Conservation (phyloP, 2,329 filamentous ascomycete species). For the Trichoderma sp. region DNA sequence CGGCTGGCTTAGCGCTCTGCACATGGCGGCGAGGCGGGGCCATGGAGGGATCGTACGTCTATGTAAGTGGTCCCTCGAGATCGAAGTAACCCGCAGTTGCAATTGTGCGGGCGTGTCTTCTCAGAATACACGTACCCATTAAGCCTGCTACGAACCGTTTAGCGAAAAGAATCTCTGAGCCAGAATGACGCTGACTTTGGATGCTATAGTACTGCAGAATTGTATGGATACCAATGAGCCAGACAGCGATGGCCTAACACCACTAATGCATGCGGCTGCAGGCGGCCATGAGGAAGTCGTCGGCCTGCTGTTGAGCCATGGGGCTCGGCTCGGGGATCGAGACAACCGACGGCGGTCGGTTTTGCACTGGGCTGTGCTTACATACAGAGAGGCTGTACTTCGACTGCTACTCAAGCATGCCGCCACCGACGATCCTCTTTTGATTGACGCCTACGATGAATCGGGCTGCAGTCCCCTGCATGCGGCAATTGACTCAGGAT, state of each 20-base stretch:
- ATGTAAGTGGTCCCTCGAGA: background rate
- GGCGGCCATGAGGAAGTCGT: background rate
- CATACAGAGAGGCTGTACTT: background rate
- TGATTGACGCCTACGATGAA: background rate
- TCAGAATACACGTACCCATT: background rate
- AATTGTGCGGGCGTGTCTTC: background rate
- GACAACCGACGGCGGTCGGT: background rate
- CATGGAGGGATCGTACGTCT: background rate
- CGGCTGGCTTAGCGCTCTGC: background rate
- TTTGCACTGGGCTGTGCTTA: background rate
- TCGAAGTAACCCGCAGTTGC: background rate
- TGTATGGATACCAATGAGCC: background rate
- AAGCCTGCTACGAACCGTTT: background rate
- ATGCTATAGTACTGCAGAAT: background rate
- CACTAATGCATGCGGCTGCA: background rate
- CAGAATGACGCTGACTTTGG: background rate
- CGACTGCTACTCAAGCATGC: background rate
- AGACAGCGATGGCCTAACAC: background rate
- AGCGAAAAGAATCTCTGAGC: background rate
- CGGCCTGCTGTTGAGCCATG: background rate
- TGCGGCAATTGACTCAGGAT: background rate
- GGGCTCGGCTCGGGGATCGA: background rate
- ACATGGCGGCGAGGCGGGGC: background rate
- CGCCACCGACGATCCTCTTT: background rate
- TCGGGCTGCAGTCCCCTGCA: background rate